Evolutionary conservation across 306 rosid genomes (phyloP), one percentile per base, ranked within the genome.

Genomic region (Castanopsis chinensis): DNA sequence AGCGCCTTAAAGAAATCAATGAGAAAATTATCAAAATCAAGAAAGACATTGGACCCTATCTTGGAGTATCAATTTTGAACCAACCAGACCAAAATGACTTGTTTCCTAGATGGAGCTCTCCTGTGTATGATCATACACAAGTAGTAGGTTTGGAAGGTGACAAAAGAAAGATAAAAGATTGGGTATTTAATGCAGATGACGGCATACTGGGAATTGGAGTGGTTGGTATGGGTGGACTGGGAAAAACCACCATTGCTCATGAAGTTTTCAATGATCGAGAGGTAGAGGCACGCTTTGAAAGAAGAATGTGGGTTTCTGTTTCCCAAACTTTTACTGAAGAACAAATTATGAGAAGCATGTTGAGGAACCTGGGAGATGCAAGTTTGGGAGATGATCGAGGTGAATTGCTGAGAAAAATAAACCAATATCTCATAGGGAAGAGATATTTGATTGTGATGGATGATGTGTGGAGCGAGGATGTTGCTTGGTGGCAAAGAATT

Each of bases 181-280:
- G 83, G 86, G 25, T 83, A 3, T 55, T 53, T 71, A 80, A 79
- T 30, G 83, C 75, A 70, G 78, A 83, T 69, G 53, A 3, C 5
- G 81, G 71, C 15, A 75, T 83, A 69, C 55, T 79, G 53, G 54
- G 72, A 3, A 79, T 79, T 83, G 86, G 83, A 37, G 83, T 83
- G 28, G 83, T 83, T 56, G 86, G 86, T 23, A 83, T 83, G 86
- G 86, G 86, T 19, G 86, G 86, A 0, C 20, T 79, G 15, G 86
- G 83, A 4, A 79, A 83, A 55, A 79, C 86, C 30, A 79, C 86
- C 19, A 69, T 83, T 68, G 83, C 86, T 27, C 80, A 78, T 32
- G 63, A 70, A 75, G 80, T 83, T 37, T 83, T 52, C 67, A 83
- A 83, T 30, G 80, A 83, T 30, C 70, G 61, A 74, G 75, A 49